A percentile compares a stretch with the other conserved stretches of the same genome.
phyloP scores from a whole-genome alignment of 164 flowering plant genomes.

The Stephania yunnanensis region DNA sequence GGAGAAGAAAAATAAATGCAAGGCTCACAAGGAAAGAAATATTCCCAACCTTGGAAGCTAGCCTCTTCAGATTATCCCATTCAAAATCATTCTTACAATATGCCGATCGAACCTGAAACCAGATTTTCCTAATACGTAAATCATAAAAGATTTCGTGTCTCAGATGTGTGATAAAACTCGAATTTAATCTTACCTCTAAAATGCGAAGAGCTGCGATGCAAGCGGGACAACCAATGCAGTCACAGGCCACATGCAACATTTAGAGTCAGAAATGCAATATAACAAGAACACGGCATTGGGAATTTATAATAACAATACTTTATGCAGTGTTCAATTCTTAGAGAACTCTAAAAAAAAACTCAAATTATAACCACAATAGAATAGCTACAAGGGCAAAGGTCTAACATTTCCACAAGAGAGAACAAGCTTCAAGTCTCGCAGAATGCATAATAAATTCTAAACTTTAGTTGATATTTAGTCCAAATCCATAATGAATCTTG shows the following conservation, averaged over 20 bases:
- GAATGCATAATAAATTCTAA: no score
- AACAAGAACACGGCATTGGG: not conserved
- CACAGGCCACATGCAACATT: not conserved
- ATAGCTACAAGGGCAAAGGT: no score
- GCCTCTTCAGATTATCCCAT: constrained; percentile 80
- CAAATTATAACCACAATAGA: no score
- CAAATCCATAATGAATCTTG: no score
- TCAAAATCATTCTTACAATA: constrained; percentile 82
- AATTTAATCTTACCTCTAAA: constrained; percentile 52
- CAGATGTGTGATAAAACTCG: not conserved
- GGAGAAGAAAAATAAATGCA: not conserved
- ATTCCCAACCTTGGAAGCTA: constrained; percentile 47
- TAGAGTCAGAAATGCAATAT: constrained; percentile 1
- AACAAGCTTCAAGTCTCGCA: no score
- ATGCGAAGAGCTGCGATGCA: constrained; percentile 62
- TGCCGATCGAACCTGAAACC: constrained; percentile 70
- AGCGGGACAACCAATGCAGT: not conserved
- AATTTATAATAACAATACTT: not conserved
- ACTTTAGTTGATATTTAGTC: no score
- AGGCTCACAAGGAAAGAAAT: not conserved
- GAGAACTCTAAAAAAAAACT: not conserved
- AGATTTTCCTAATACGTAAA: not conserved
- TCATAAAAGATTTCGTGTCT: not conserved
- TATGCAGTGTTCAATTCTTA: not conserved
- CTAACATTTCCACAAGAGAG: no score